Conservation (phyloP, 2,329 filamentous ascomycete genomes). For the Sarocladium strictum region DNA sequence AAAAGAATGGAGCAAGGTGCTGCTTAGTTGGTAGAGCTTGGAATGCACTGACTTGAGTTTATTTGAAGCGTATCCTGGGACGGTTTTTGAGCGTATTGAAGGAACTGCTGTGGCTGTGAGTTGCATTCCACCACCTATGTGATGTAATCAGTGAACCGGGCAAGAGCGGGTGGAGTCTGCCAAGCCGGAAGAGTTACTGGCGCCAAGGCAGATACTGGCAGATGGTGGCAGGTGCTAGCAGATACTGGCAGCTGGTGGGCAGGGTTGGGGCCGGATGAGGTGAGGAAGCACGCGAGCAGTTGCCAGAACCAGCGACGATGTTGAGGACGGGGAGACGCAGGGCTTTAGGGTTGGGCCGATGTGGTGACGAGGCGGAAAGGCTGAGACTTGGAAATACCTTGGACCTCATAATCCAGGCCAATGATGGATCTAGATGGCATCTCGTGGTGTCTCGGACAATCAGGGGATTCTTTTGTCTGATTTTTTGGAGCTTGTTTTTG, state of each 20-base stretch:
- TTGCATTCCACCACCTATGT: too few species aligned
- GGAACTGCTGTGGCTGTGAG: too few species aligned
- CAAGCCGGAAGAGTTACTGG: conserved; percentile 1
- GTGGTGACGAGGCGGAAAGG: background rate
- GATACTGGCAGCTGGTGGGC: background rate
- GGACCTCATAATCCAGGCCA: background rate
- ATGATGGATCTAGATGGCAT: background rate
- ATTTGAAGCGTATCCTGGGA: too few species aligned
- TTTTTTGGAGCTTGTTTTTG: background rate
- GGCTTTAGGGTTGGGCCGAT: too few species aligned
- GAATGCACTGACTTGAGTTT: too few species aligned
- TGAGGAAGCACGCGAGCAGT: conserved; percentile 1
- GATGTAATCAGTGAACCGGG: too few species aligned
- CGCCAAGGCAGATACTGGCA: too few species aligned
- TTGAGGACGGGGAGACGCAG: background rate
- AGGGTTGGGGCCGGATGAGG: background rate
- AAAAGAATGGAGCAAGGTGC: background rate
- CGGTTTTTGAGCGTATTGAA: too few species aligned
- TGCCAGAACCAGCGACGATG: background rate
- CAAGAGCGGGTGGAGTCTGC: background rate
- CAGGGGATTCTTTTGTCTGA: background rate
- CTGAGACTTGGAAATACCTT: background rate
- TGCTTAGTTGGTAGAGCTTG: too few species aligned
- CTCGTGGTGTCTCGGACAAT: background rate
- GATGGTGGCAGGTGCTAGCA: background rate